Base-by-base conservation (phyloP, 305 asterid genomes). In the Fraxinus dipetala region DNA sequence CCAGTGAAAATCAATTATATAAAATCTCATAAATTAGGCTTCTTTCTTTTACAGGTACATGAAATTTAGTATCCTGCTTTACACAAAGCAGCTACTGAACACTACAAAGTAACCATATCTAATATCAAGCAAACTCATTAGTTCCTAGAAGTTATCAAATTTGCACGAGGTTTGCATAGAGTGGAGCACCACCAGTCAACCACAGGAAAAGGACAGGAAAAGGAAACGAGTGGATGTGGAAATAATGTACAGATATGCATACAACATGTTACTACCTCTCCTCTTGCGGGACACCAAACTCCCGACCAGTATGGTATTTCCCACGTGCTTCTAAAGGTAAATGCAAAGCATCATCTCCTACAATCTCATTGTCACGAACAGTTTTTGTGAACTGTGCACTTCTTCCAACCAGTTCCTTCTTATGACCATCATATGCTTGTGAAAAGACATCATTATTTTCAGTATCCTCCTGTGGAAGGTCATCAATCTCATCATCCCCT, bases 401-500 rank as follows among this genome's bases (percentile, higher is more conserved):
- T 89, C 88, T 90, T 78, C 87, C 81, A 61, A 67, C 85, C 78
- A 73, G 13, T 22, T 88, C 96, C 85, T 81, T 88, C 88, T 87
- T 87, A 83, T 34, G 85, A 85, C 85, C 91, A 83, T 84, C 85
- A 88, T 83, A 85, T 81, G 87, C 87, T 82, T 40, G 87, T 79
- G 93, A 88, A 76, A 76, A 81, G 73, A 84, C 84, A 77, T 85
- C 89, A 63, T 76, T 77, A 72, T 77, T 87, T 77, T 84, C 92
- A 78, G 72, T 80, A 85, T 87, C 88, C 82, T 87, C 94, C 73
- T 79, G 91, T 76, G 82, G 90, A 82, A 78, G 83, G 48, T 79
- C 94, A 85, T 86, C 88, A 86, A 70, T 78, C 87, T 85, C 92
- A 81, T 90, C 91, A 82, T 75, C 90, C 30, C 84, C 90, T 81